Percentiles rank a stretch among this genome's conserved stretches.
phyloP scores from a whole-genome alignment of 495 filamentous ascomycete genomes.

The Trichoderma reesei region DNA sequence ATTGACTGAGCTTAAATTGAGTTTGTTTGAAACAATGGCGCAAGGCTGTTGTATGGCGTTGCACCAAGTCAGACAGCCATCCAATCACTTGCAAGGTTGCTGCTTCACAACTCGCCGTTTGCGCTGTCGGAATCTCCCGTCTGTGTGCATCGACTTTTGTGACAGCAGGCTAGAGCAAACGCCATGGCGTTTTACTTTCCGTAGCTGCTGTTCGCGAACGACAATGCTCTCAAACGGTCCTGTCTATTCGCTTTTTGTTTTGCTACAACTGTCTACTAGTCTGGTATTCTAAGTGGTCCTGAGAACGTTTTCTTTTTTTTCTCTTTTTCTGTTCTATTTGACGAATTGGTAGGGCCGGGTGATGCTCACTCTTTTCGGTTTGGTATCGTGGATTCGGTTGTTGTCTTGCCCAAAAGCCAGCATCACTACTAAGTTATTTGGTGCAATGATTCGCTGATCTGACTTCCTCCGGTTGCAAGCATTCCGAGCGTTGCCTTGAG shows the following conservation, averaged over 20 bases:
- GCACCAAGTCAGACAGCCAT: background rate
- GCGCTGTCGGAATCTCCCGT: too few relatives aligned
- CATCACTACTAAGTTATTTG: too few relatives aligned
- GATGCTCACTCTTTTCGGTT: too few relatives aligned
- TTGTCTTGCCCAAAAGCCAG: too few relatives aligned
- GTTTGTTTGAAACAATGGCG: background rate
- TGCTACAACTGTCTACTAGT: background rate
- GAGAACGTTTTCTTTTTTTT: background rate
- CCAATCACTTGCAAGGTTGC: background rate
- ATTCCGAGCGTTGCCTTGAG: background rate
- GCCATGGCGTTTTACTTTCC: slow-evolving; percentile 5
- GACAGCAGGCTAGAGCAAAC: background rate
- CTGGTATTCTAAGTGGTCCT: background rate
- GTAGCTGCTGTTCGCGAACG: background rate
- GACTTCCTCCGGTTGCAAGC: background rate
- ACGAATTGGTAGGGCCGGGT: too few relatives aligned
- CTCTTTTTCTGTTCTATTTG: background rate
- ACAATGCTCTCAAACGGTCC: background rate
- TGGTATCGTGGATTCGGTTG: too few relatives aligned
- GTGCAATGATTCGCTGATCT: background rate
- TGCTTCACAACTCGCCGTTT: too few relatives aligned
- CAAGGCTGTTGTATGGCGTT: background rate
- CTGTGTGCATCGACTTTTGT: background rate
- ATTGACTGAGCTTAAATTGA: background rate
- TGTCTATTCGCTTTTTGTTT: background rate